phyloP scores from a whole-genome alignment of 306 rosid genomes.

The Dalbergia oliveri region DNA sequence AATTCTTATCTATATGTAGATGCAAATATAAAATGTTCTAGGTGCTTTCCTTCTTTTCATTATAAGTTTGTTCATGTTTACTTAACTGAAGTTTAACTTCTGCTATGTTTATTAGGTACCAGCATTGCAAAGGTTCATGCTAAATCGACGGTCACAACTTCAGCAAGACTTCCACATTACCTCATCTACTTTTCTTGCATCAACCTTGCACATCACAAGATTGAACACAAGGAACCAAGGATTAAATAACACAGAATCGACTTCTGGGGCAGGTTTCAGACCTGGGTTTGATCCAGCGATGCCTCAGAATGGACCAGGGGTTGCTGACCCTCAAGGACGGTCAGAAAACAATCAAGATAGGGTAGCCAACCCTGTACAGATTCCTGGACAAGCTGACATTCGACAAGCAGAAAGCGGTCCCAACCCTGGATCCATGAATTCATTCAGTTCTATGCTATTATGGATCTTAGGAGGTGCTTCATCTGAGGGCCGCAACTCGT shows the following conservation, averaged over 20 bases:
- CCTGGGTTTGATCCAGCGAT: slow-evolving; percentile 59
- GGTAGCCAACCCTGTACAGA: slow-evolving; percentile 58
- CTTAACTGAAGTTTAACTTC: slow-evolving; percentile 29
- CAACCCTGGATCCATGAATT: slow-evolving; percentile 74
- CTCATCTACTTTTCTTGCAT: slow-evolving; percentile 94
- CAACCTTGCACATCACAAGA: slow-evolving; percentile 98
- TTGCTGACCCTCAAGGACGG: slow-evolving; percentile 54
- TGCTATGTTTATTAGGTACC: slow-evolving; percentile 69
- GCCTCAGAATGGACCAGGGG: slow-evolving; percentile 57
- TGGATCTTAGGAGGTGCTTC: slow-evolving; percentile 96
- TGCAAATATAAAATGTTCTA: not conserved
- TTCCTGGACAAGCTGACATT: slow-evolving; percentile 61
- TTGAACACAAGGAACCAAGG: slow-evolving; percentile 87
- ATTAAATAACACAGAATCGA: slow-evolving; percentile 49
- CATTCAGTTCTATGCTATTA: slow-evolving; percentile 85
- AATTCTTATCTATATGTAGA: not conserved
- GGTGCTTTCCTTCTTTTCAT: slow-evolving; percentile 18
- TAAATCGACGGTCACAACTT: slow-evolving; percentile 83
- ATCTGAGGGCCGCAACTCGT: slow-evolving; percentile 86
- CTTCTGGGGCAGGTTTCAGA: slow-evolving; percentile 65
- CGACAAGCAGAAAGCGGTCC: slow-evolving; percentile 76
- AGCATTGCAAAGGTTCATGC: slow-evolving; percentile 94
- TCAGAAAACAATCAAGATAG: slow-evolving; percentile 58
- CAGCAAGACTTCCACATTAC: slow-evolving; percentile 98
- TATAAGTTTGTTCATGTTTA: slow-evolving; percentile 12